A percentile compares a stretch with the other conserved stretches of the same genome.
Evolutionary conservation across 371 early-diverging fungal species (phyloP).

Genomic region (Mucor saturninus): DNA sequence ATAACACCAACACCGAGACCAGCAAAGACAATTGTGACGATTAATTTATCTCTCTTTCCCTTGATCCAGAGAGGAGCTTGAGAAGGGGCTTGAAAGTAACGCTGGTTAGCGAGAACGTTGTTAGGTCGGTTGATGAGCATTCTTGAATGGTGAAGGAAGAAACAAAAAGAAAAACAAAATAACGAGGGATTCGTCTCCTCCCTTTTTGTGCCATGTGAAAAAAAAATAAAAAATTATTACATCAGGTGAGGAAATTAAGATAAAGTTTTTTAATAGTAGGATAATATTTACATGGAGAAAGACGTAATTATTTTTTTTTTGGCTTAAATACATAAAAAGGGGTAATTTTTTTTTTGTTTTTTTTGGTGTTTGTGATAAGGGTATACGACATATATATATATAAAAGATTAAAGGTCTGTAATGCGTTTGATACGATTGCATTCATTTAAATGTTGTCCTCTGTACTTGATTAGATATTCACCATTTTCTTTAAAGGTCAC

Average conservation of each 20-base stretch:
- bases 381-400: background rate
- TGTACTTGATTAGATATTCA: slow-evolving; percentile 55
- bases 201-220: too few relatives aligned
- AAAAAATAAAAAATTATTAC: too few relatives aligned
- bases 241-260: too few relatives aligned
- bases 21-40: slow-evolving; percentile 32
- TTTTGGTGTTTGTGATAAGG: background rate
- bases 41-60: slow-evolving; percentile 17
- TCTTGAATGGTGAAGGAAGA: background rate
- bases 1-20: slow-evolving; percentile 39
- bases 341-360: background rate
- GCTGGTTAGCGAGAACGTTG: slow-evolving; percentile 41
- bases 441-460: slow-evolving; percentile 54
- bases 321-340: too few relatives aligned
- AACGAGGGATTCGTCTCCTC: background rate
- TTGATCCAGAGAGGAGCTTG: slow-evolving; percentile 20
- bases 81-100: slow-evolving; percentile 42
- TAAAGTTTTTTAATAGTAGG: background rate
- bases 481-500: slow-evolving; percentile 59
- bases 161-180: slow-evolving; percentile 1
- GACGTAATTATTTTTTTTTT: background rate
- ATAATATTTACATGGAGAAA: slow-evolving; percentile 12
- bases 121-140: slow-evolving; percentile 36
- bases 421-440: slow-evolving; percentile 46
- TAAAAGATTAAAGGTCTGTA: slow-evolving; percentile 20